Base-by-base conservation (phyloP, 169 alveolate species). In the Haemoproteus tartakovskyi region DNA sequence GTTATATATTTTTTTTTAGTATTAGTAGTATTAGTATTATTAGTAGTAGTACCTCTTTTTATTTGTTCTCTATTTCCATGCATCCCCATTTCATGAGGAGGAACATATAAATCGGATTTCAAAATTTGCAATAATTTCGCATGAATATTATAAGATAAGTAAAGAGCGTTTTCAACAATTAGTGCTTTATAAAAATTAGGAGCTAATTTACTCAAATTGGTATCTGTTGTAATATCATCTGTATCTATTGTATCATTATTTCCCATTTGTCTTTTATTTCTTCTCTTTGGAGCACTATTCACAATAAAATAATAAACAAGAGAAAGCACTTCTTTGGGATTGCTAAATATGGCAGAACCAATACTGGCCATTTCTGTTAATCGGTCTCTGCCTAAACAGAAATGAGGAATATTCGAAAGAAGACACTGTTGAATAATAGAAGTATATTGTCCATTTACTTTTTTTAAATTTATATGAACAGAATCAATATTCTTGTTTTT, bases 351-450 rank as follows among this genome's bases (percentile, higher is more conserved):
- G 11, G 84, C 78, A 14, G 84, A 26, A 24, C 84, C 84, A 4
- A 74, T 74, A 30, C 84, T 74, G 0, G 84, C 54, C 33, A 74
- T 36, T 46, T 74, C 84, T 11, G 84, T 74, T 74, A 74, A 27
- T 26, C 84, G 36, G 29, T 74, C 84, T 26, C 84, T 74, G 24
- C 84, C 84, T 18, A 74, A 60, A 50, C 78, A 74, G 29, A 74
- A 74, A n/a, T 74, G 84, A 14, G 84, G 84, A 5, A 74, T 48
- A 57, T 74, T 74, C 30, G 59, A 57, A 56, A 74, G 78, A 37
- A 74, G 78, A 30, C 84, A 74, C 19, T 57, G 84, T 57, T 74
- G 84, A 22, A 74, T 45, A 14, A 57, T 47, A 16, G 84, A 74
- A 43, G 59, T 57, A 38, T 74, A 74, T 22, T 74, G 84, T n/a